Evolutionary conservation across 768 basidiomycete genomes (phyloP).

Genomic region (Boletus edulis): DNA sequence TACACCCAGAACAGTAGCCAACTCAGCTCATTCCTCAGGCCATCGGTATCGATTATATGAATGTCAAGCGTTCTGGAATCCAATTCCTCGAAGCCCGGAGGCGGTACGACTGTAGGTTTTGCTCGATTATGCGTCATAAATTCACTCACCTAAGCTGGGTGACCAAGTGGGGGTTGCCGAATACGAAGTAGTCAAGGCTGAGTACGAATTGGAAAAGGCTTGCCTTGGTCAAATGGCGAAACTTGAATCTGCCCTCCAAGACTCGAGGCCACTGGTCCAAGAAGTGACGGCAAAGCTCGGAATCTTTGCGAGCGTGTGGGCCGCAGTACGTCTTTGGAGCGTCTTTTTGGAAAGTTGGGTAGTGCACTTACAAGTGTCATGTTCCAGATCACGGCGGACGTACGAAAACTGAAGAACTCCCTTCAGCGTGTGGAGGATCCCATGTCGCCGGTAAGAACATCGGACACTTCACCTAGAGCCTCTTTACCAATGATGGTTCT

Average conservation of each 20-base stretch:
- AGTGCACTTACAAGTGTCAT: not conserved
- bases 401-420: conserved; percentile 8
- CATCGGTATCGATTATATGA: conserved; percentile 3
- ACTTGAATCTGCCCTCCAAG: conserved; percentile 9
- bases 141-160: not conserved
- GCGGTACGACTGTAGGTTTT: conserved; percentile 8
- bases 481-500: not conserved
- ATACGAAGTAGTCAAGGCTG: conserved; percentile 5
- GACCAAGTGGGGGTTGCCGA: conserved; percentile 6
- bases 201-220: conserved; percentile 13
- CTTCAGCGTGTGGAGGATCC: conserved; percentile 10
- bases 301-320: conserved; percentile 19
- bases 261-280: conserved; percentile 15
- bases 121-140: not conserved
- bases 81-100: conserved; percentile 5
- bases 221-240: conserved; percentile 16
- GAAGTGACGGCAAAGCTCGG: conserved; percentile 18
- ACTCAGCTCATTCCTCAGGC: not conserved
- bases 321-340: conserved; percentile 10
- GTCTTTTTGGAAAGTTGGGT: not conserved
- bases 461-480: not conserved
- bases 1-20: not conserved
- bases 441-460: conserved; percentile 10
- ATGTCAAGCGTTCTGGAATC: conserved; percentile 1
- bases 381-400: conserved; percentile 19